Conservation (phyloP, 768 basidiomycete species). For the Suillus cothurnatus region DNA sequence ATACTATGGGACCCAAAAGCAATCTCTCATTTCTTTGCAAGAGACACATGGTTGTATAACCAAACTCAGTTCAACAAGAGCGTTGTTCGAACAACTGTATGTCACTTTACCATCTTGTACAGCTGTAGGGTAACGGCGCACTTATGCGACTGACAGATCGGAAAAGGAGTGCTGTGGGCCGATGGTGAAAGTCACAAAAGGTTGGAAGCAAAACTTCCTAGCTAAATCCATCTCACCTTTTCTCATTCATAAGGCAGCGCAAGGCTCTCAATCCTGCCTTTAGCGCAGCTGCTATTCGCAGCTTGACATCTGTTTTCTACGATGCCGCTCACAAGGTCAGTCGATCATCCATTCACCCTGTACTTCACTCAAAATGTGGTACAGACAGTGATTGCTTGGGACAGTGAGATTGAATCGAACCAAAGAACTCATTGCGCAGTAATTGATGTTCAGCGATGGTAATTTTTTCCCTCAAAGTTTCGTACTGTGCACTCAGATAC, state of each 20-base stretch:
- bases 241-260: slow-evolving; percentile 39
- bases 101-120: slow-evolving; percentile 7
- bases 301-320: slow-evolving; percentile 48
- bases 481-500: background rate
- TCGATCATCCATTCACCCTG: background rate
- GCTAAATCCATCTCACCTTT: background rate
- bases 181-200: slow-evolving; percentile 25
- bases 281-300: slow-evolving; percentile 51
- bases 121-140: no score
- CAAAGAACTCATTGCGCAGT: background rate
- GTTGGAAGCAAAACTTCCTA: background rate
- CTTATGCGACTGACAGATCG: slow-evolving; percentile 12
- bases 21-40: slow-evolving; percentile 48
- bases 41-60: slow-evolving; percentile 49
- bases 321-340: slow-evolving; percentile 53
- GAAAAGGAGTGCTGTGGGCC: slow-evolving; percentile 33
- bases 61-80: slow-evolving; percentile 37
- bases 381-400: slow-evolving; percentile 1
- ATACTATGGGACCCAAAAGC: slow-evolving; percentile 49
- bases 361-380: background rate
- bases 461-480: background rate
- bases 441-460: slow-evolving; percentile 1
- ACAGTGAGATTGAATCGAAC: background rate
- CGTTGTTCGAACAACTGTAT: slow-evolving; percentile 45
- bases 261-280: slow-evolving; percentile 55